Percentiles rank a stretch among this genome's conserved stretches.
Conservation (phyloP, 2,329 filamentous ascomycete genomes). For the Tolypocladium guangdongense region DNA sequence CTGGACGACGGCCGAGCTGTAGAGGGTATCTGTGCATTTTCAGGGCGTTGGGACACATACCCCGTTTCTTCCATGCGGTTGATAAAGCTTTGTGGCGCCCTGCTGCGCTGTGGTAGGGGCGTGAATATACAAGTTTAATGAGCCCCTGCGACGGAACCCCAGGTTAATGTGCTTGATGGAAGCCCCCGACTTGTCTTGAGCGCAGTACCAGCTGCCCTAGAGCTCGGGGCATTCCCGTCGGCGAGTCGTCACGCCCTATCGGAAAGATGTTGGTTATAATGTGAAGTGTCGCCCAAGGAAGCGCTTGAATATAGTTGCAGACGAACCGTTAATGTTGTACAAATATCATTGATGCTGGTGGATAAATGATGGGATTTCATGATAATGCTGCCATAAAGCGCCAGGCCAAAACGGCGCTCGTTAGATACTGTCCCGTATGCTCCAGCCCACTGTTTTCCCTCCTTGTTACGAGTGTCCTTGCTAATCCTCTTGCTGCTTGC, state of each 20-base stretch:
- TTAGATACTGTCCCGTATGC: background rate
- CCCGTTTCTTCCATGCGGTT: conserved; percentile 10
- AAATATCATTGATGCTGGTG: background rate
- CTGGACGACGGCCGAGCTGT: background rate
- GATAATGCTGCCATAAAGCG: background rate
- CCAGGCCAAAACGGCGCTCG: background rate
- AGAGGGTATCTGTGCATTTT: conserved; percentile 16
- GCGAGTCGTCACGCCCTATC: too few species aligned
- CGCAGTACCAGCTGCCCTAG: background rate
- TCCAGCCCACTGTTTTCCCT: background rate
- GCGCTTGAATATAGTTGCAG: background rate
- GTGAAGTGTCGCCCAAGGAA: background rate
- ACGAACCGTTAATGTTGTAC: background rate
- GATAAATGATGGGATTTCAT: too few species aligned
- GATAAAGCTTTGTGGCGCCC: background rate
- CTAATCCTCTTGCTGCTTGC: background rate
- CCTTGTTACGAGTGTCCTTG: background rate
- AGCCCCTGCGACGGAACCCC: background rate
- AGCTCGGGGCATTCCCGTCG: too few species aligned
- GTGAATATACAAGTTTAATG: background rate
- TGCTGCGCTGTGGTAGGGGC: background rate
- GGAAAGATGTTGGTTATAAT: background rate
- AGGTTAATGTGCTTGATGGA: too few species aligned
- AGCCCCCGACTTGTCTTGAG: too few species aligned
- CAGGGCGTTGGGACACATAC: conserved; percentile 23